Conservation (phyloP, 768 basidiomycete genomes). For the Mycena alexandri region DNA sequence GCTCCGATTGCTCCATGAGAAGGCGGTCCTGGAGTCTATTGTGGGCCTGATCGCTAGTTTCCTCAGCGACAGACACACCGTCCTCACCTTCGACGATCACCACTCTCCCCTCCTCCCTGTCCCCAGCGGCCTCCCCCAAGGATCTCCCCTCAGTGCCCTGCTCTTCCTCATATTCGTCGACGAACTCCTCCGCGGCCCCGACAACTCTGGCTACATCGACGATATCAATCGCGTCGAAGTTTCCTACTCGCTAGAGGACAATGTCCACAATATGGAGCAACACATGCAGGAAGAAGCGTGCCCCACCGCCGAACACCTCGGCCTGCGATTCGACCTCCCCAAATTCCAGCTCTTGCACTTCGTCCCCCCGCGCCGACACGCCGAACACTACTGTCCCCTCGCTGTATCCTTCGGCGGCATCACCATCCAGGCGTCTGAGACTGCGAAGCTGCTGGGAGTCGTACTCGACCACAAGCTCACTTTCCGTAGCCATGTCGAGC, state of each 20-base stretch:
- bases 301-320: not conserved
- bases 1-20: not conserved
- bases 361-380: not conserved
- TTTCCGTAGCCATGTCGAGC: too few relatives aligned
- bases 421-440: not conserved
- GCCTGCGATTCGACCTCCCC: not conserved
- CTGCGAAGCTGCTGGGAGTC: too few relatives aligned
- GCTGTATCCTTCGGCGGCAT: not conserved
- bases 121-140: too few relatives aligned
- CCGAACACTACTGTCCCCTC: constrained; percentile 10
- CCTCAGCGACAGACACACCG: constrained; percentile 10
- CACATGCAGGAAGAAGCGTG: not conserved
- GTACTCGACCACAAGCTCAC: too few relatives aligned
- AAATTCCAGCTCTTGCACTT: constrained; percentile 12
- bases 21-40: not conserved
- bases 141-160: too few relatives aligned
- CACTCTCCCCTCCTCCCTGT: constrained; percentile 20
- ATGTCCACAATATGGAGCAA: not conserved
- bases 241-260: not conserved
- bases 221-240: not conserved
- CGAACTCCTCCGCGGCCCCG: too few relatives aligned
- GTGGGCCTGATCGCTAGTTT: too few relatives aligned
- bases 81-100: constrained; percentile 19
- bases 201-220: constrained; percentile 6
- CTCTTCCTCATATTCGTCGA: too few relatives aligned